These are phyloP conservation scores for Teratosphaeriaceae sp. DNA, from an alignment of 2,329 filamentous ascomycete genomes.

Conservation along the genomic window DNA sequence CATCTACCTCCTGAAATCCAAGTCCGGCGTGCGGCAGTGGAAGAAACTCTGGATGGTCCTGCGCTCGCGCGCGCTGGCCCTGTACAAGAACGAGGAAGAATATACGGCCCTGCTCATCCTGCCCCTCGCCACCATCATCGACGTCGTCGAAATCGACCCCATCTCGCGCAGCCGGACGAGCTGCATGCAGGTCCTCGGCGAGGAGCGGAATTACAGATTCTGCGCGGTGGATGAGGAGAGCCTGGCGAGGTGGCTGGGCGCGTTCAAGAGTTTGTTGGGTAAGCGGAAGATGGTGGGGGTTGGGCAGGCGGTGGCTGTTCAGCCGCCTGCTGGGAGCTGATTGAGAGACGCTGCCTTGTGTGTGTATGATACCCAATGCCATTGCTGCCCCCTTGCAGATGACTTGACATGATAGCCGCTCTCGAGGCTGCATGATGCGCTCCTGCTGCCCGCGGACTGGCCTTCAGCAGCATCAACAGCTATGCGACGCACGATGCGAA, in stretches of 20 bases:
- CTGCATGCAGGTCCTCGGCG: constrained; percentile 89
- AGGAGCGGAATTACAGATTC: constrained; percentile 61
- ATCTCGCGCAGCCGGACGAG: constrained; percentile 75
- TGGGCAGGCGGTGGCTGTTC: background rate
- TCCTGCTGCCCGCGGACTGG: too few species aligned
- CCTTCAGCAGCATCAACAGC: too few species aligned
- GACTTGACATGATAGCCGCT: too few species aligned
- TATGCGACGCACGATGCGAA: too few species aligned
- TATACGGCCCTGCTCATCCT: constrained; percentile 82
- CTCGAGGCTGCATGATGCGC: too few species aligned
- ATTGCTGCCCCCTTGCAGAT: too few species aligned
- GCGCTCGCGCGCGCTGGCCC: constrained; percentile 72
- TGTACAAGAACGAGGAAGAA: constrained; percentile 90
- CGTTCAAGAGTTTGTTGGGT: constrained; percentile 77
- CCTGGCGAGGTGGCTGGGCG: constrained; percentile 77
- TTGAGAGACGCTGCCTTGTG: too few species aligned
- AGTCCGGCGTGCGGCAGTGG: constrained; percentile 82
- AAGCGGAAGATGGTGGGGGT: constrained; percentile 13
- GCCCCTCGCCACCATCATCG: constrained; percentile 70
- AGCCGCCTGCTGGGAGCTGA: too few species aligned
- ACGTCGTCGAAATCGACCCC: constrained; percentile 87
- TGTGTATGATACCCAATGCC: too few species aligned
- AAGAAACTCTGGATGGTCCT: constrained; percentile 92
- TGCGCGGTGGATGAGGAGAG: constrained; percentile 69
- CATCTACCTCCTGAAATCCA: constrained; percentile 76